These are phyloP conservation scores for Suillus variegatus DNA, from an alignment of 768 basidiomycete genomes.

Conservation along the genomic window DNA sequence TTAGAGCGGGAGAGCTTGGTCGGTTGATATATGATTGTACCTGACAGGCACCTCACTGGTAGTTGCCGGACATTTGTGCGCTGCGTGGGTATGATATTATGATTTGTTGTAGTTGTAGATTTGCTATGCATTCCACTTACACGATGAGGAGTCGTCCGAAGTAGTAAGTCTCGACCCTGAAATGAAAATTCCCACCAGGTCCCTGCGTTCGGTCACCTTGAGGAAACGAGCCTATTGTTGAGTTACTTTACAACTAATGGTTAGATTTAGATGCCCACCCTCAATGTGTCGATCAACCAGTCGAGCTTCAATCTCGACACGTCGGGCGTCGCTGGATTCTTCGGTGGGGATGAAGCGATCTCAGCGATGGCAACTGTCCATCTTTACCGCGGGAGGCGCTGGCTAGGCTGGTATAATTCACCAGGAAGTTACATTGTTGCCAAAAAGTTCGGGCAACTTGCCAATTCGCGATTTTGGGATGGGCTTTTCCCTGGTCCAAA, in stretches of 20 bases:
- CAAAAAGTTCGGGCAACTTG: constrained; percentile 31
- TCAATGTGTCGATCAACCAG: not conserved
- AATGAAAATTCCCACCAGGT: not conserved
- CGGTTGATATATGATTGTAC: not conserved
- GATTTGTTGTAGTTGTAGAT: not conserved
- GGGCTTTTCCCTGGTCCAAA: constrained; percentile 25
- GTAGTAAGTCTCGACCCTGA: not conserved
- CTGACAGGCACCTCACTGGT: not conserved
- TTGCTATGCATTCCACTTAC: not conserved
- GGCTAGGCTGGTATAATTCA: constrained; percentile 41
- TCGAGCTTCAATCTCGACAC: constrained; percentile 23
- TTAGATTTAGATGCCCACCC: not conserved
- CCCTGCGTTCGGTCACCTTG: not conserved
- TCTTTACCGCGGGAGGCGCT: constrained; percentile 31
- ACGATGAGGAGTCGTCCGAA: not conserved
- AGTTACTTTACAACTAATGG: not conserved
- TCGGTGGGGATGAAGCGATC: constrained; percentile 37
- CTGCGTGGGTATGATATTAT: not conserved
- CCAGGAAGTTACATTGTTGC: constrained; percentile 34
- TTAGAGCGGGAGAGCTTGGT: not conserved
- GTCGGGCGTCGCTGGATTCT: constrained; percentile 35
- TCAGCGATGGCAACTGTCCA: constrained; percentile 37
- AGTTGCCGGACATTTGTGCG: not conserved
- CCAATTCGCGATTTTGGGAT: constrained; percentile 26
- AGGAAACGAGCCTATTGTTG: not conserved